Evolutionary conservation across 805 yeast genomes (phyloP).

Genomic region (Kodamaea neixiangensis): DNA sequence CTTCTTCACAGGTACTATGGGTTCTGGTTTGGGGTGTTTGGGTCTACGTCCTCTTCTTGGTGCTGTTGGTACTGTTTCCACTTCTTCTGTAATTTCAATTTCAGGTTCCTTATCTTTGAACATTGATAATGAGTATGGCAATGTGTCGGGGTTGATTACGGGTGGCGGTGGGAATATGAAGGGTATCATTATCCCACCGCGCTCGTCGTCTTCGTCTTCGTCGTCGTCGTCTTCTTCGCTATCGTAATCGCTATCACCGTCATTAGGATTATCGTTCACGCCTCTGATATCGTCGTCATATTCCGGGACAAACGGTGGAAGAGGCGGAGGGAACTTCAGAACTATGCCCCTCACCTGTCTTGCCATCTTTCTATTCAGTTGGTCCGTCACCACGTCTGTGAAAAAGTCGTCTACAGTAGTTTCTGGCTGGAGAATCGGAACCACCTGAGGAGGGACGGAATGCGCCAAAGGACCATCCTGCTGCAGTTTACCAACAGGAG

Average conservation of each 20-base stretch:
- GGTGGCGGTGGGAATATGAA: slow-evolving; percentile 48
- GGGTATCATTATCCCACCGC: slow-evolving; percentile 42
- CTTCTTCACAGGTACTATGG: not conserved
- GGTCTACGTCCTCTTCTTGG: slow-evolving; percentile 8
- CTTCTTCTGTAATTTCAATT: slow-evolving; percentile 11
- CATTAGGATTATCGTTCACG: slow-evolving; percentile 3
- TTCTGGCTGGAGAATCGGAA: slow-evolving; percentile 41
- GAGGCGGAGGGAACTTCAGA: slow-evolving; percentile 40
- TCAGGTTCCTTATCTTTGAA: slow-evolving; percentile 11
- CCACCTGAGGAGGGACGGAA: slow-evolving; percentile 35
- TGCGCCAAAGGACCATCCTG: slow-evolving; percentile 21
- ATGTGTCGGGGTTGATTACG: slow-evolving; percentile 19
- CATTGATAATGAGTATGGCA: slow-evolving; percentile 23
- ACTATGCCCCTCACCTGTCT: slow-evolving; percentile 27
- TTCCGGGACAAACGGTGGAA: slow-evolving; percentile 29
- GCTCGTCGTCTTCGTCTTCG: slow-evolving; percentile 8
- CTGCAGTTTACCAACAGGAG: not conserved
- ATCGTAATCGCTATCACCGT: slow-evolving; percentile 1
- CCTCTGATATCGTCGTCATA: not conserved
- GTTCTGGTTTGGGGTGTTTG: slow-evolving; percentile 3
- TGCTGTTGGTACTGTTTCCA: slow-evolving; percentile 5
- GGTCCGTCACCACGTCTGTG: slow-evolving; percentile 28
- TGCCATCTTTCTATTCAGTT: slow-evolving; percentile 14
- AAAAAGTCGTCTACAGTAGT: slow-evolving; percentile 33
- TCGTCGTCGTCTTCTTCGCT: slow-evolving; percentile 8